phyloP scores from a whole-genome alignment of 208 protist genomes.

The Trypanosoma cruzi region DNA sequence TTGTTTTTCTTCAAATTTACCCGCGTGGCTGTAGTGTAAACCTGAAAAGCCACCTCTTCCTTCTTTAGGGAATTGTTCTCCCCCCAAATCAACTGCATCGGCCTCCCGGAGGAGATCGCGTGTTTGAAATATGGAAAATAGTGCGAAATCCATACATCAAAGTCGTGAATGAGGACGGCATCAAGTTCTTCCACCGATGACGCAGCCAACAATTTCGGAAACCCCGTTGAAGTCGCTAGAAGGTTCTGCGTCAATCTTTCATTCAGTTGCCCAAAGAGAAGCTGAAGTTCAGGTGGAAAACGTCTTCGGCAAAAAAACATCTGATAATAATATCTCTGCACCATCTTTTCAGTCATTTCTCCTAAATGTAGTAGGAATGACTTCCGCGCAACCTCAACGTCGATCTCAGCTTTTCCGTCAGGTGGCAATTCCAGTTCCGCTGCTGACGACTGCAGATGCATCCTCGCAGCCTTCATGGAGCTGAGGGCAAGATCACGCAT shows the following conservation, averaged over 20 bases:
- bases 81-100: slow-evolving; percentile 41
- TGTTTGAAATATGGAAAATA: slow-evolving; percentile 47
- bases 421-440: background rate
- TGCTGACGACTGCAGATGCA: background rate
- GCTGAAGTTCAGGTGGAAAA: background rate
- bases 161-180: slow-evolving; percentile 24
- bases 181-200: slow-evolving; percentile 30
- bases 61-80: slow-evolving; percentile 15
- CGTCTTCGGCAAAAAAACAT: background rate
- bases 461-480: background rate
- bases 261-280: background rate
- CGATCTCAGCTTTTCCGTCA: background rate
- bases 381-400: background rate
- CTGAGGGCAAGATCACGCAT: slow-evolving; percentile 2
- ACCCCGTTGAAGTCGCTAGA: background rate
- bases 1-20: slow-evolving; percentile 44
- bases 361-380: background rate
- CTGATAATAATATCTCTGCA: background rate
- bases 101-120: slow-evolving; percentile 23
- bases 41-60: slow-evolving; percentile 55
- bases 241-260: background rate
- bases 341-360: background rate
- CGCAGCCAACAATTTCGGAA: background rate
- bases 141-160: slow-evolving; percentile 48
- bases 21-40: slow-evolving; percentile 52